Evolutionary conservation across 805 yeast species (phyloP).

Genomic region (Metschnikowia gruessii): DNA sequence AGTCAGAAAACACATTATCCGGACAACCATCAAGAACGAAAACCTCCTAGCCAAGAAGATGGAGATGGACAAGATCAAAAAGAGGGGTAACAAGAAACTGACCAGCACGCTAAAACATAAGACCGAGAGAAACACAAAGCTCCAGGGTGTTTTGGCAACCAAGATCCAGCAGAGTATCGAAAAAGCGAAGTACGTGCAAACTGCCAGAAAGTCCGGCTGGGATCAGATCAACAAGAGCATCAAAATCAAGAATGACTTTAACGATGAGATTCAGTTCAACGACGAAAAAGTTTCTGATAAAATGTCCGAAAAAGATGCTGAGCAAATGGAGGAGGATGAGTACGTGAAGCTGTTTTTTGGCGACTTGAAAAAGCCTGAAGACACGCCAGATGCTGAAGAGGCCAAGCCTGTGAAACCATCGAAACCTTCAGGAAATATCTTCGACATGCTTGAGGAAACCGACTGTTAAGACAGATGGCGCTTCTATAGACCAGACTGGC

Average conservation of each 20-base stretch:
- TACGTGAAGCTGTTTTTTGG: constrained; percentile 33
- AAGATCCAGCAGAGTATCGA: constrained; percentile 64
- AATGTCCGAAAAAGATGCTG: constrained; percentile 23
- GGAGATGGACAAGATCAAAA: constrained; percentile 36
- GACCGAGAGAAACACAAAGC: constrained; percentile 47
- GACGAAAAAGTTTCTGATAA: constrained; percentile 15
- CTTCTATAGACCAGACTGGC: neutral
- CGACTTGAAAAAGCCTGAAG: constrained; percentile 2
- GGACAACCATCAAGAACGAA: constrained; percentile 66
- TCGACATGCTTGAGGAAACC: constrained; percentile 38
- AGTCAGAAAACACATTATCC: constrained; percentile 58
- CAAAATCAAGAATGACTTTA: constrained; percentile 23
- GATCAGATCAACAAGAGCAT: constrained; percentile 58
- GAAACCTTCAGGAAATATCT: constrained; percentile 24
- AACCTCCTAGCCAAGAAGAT: constrained; percentile 55
- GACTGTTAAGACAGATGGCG: constrained; percentile 18
- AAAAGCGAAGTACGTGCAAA: constrained; percentile 60
- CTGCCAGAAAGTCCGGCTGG: constrained; percentile 69
- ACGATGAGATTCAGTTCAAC: constrained; percentile 6
- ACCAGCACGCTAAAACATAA: constrained; percentile 32
- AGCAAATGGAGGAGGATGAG: constrained; percentile 36
- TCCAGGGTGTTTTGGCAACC: constrained; percentile 54
- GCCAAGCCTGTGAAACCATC: constrained; percentile 5
- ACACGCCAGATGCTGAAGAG: constrained; percentile 3
- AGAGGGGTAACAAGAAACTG: constrained; percentile 32